These are phyloP conservation scores for Brassica rapa DNA, from an alignment of 345 rosid species.

Conservation along the genomic window DNA sequence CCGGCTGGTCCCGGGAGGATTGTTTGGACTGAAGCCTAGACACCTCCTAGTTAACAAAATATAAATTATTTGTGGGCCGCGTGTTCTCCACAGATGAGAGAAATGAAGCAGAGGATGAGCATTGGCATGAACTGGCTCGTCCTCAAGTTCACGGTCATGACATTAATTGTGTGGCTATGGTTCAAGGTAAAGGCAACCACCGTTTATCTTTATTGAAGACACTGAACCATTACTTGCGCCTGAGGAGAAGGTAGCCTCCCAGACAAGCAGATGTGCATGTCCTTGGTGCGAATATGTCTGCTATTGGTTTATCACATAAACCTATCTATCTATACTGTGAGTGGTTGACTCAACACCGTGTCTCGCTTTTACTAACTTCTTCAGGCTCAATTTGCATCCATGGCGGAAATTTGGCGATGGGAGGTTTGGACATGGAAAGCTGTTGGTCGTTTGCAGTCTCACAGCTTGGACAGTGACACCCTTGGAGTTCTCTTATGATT, in stretches of 20 bases:
- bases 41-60: too few relatives aligned
- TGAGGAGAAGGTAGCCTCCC: conserved; percentile 50
- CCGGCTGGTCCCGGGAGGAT: too few relatives aligned
- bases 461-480: conserved; percentile 86
- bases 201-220: conserved; percentile 87
- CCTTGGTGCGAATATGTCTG: conserved; percentile 96
- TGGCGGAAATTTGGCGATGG: conserved; percentile 90
- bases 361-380: conserved; percentile 34
- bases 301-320: conserved; percentile 95
- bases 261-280: conserved; percentile 68
- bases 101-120: conserved; percentile 44
- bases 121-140: conserved; percentile 90
- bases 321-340: conserved; percentile 77
- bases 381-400: conserved; percentile 81
- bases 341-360: conserved; percentile 52
- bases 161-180: conserved; percentile 73
- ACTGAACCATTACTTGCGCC: conserved; percentile 55
- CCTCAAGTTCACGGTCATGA: conserved; percentile 99
- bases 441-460: conserved; percentile 65
- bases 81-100: conserved; percentile 30
- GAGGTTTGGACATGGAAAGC: conserved; percentile 75
- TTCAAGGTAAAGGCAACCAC: conserved; percentile 84
- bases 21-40: too few relatives aligned
- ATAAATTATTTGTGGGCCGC: too few relatives aligned
- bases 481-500: conserved; percentile 61